Conservation (phyloP, 2,329 filamentous ascomycete species). For the Hirsutella thompsonii region DNA sequence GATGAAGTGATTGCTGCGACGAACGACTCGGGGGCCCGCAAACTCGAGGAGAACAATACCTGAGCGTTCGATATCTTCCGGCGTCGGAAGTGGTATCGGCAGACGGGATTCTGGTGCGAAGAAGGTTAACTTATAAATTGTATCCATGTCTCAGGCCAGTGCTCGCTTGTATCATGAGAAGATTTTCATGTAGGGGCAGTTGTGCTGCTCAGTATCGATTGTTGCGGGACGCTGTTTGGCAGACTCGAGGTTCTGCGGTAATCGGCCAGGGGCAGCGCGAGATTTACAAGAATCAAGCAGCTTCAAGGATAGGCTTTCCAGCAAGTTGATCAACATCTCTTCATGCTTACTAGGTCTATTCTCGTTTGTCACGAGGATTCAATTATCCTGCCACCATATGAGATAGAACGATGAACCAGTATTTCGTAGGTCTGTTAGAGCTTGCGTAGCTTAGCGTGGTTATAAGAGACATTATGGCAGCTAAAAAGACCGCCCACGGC, state of each 20-base stretch:
- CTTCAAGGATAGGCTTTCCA: neutral
- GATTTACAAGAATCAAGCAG: neutral
- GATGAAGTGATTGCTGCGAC: constrained; percentile 1
- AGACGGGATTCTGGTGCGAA: constrained; percentile 2
- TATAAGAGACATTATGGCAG: too few species aligned
- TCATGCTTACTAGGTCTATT: too few species aligned
- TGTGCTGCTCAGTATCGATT: neutral
- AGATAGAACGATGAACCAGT: too few species aligned
- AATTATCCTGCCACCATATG: too few species aligned
- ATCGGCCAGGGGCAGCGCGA: neutral
- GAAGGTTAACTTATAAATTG: constrained; percentile 1
- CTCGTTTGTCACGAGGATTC: too few species aligned
- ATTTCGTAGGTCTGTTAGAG: too few species aligned
- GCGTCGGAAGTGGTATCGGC: constrained; percentile 1
- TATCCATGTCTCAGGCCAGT: neutral
- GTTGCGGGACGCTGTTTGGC: neutral
- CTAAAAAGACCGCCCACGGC: too few species aligned
- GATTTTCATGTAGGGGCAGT: neutral
- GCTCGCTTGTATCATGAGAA: neutral
- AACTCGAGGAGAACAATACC: constrained; percentile 3
- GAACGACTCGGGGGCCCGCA: constrained; percentile 2
- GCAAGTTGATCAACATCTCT: too few species aligned
- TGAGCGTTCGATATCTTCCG: constrained; percentile 1
- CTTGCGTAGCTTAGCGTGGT: too few species aligned
- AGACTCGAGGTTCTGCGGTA: neutral